These are phyloP conservation scores for Malassezia vespertilionis DNA, from an alignment of 1,284 basidiomycete species.

Conservation along the genomic window DNA sequence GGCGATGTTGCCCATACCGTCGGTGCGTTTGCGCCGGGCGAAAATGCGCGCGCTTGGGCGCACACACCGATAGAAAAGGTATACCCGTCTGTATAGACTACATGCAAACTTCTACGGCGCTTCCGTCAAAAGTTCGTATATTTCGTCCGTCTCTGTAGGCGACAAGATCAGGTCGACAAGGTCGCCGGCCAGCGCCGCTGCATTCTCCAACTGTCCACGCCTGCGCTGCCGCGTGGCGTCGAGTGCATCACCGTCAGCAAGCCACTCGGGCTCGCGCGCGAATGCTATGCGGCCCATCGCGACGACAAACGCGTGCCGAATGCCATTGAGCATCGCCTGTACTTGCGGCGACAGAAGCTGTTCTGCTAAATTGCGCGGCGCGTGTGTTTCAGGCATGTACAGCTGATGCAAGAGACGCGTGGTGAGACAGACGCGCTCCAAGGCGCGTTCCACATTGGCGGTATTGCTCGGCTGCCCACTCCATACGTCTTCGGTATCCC, in stretches of 20 bases:
- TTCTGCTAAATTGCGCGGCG: conserved; percentile 14
- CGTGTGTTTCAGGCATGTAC: conserved; percentile 13
- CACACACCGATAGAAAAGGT: conserved; percentile 4
- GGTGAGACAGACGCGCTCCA: conserved; percentile 30
- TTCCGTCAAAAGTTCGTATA: conserved; percentile 26
- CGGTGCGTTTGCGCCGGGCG: conserved; percentile 15
- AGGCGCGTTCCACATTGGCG: conserved; percentile 3
- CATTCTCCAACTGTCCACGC: conserved; percentile 23
- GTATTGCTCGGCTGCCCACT: not conserved
- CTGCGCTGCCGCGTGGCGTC: not conserved
- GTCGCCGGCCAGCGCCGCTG: conserved; percentile 29
- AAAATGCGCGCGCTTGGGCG: conserved; percentile 7
- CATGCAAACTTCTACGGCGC: not conserved
- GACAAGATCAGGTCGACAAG: conserved; percentile 33
- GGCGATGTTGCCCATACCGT: conserved; percentile 19
- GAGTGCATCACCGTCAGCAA: conserved; percentile 4
- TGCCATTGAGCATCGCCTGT: conserved; percentile 35
- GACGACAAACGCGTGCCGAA: conserved; percentile 33
- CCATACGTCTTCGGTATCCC: conserved; percentile 30
- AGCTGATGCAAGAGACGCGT: conserved; percentile 28
- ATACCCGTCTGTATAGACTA: conserved; percentile 8
- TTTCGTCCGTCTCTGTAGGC: conserved; percentile 32
- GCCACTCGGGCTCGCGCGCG: conserved; percentile 34
- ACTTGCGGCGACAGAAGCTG: conserved; percentile 27
- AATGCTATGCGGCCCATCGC: conserved; percentile 31